These are phyloP conservation scores for Trichoderma asperelloides DNA, from an alignment of 495 filamentous ascomycete species.

Conservation along the genomic window DNA sequence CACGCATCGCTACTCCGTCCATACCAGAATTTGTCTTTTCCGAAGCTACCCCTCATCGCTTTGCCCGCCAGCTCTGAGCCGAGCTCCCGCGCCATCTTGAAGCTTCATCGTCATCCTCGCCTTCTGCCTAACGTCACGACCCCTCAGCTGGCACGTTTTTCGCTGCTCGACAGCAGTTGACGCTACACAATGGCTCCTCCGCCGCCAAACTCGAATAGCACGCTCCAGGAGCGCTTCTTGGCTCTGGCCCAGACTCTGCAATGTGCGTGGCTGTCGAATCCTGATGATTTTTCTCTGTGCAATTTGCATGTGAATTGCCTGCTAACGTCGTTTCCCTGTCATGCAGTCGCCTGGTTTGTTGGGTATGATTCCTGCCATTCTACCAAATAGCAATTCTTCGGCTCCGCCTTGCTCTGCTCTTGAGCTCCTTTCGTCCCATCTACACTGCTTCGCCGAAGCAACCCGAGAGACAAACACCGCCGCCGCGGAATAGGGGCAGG, in stretches of 20 bases:
- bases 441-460: not conserved
- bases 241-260: conserved; percentile 79
- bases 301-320: conserved; percentile 5
- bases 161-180: not conserved
- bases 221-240: conserved; percentile 64
- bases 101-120: conserved; percentile 1
- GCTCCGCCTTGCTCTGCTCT: not conserved
- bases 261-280: conserved; percentile 45
- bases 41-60: not conserved
- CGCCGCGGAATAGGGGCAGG: not conserved
- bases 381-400: not conserved
- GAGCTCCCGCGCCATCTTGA: not conserved
- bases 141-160: not conserved
- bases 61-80: not conserved
- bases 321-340: conserved; percentile 19
- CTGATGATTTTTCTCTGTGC: conserved; percentile 8
- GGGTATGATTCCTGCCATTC: conserved; percentile 53
- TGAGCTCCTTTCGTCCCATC: not conserved
- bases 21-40: not conserved
- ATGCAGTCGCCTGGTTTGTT: conserved; percentile 66
- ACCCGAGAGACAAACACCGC: not conserved
- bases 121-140: conserved; percentile 2
- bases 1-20: not conserved
- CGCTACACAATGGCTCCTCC: conserved; percentile 39
- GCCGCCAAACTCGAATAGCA: conserved; percentile 60